Conservation (phyloP, 2,329 filamentous ascomycete genomes). For the Sporothrix inflata region DNA sequence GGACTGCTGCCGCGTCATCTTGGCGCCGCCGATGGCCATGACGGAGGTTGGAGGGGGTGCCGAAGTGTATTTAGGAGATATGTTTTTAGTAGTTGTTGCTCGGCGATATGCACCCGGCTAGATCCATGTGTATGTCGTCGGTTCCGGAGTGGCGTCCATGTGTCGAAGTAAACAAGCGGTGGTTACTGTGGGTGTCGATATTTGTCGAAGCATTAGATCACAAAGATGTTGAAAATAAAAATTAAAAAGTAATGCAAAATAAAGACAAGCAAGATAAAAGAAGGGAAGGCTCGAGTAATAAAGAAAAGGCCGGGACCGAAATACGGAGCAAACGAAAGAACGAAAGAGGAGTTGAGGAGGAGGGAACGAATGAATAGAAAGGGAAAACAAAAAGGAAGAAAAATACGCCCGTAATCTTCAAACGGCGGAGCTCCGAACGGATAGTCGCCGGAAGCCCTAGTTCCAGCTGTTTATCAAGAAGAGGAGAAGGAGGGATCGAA, state of each 20-base stretch:
- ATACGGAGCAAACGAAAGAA: background rate
- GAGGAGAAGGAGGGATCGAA: background rate
- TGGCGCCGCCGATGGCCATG: slow-evolving; percentile 1
- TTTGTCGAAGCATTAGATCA: background rate
- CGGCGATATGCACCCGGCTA: background rate
- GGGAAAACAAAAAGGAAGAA: no score
- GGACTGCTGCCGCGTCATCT: slow-evolving; percentile 28
- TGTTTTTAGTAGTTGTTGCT: background rate
- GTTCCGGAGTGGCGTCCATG: background rate
- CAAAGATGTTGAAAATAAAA: background rate
- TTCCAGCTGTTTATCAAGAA: background rate
- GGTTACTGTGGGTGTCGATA: background rate
- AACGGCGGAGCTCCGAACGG: slow-evolving; percentile 6
- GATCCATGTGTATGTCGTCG: background rate
- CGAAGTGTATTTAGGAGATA: background rate
- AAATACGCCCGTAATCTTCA: background rate
- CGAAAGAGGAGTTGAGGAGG: background rate
- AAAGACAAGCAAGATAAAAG: background rate
- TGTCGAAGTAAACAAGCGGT: background rate
- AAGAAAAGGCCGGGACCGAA: background rate
- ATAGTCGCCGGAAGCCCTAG: background rate
- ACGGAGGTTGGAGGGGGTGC: background rate
- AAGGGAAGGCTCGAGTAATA: background rate
- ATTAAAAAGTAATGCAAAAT: background rate
- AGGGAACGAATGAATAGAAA: no score